Percentiles rank a stretch among this genome's conserved stretches.
Conservation (phyloP, 2,329 filamentous ascomycete genomes). For the Lithohypha guttulata region DNA sequence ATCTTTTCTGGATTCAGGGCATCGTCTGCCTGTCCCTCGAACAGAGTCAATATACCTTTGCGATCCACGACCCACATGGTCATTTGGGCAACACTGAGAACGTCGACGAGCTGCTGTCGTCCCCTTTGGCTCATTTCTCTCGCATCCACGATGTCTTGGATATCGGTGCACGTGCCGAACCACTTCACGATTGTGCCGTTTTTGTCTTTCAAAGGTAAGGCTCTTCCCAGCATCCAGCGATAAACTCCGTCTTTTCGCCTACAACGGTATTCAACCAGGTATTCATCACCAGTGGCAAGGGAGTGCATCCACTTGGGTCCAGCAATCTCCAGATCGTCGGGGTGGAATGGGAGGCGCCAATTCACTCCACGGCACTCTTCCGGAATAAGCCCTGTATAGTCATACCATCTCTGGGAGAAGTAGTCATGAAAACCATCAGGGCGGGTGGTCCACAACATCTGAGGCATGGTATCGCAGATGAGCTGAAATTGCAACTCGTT, state of each 20-base stretch:
- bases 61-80: constrained; percentile 64
- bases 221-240: constrained; percentile 69
- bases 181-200: constrained; percentile 63
- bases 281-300: constrained; percentile 56
- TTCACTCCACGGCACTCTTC: constrained; percentile 52
- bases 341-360: constrained; percentile 57
- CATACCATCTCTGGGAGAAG: constrained; percentile 67
- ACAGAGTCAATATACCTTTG: constrained; percentile 51
- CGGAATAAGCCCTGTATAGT: constrained; percentile 59
- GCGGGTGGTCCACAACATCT: constrained; percentile 62
- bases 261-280: constrained; percentile 61
- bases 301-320: constrained; percentile 50
- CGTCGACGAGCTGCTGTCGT: constrained; percentile 59
- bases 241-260: constrained; percentile 56
- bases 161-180: constrained; percentile 73
- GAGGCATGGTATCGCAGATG: constrained; percentile 64
- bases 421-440: constrained; percentile 59
- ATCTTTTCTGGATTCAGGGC: constrained; percentile 11
- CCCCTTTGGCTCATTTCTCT: constrained; percentile 55
- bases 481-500: constrained; percentile 65
- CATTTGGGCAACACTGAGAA: constrained; percentile 64
- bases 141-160: constrained; percentile 62
- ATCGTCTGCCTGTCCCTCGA: constrained; percentile 57
- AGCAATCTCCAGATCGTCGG: constrained; percentile 54
- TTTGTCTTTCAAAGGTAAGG: constrained; percentile 56